Conservation (phyloP, 768 basidiomycete genomes). For the Naganishia vaughanmartiniae region DNA sequence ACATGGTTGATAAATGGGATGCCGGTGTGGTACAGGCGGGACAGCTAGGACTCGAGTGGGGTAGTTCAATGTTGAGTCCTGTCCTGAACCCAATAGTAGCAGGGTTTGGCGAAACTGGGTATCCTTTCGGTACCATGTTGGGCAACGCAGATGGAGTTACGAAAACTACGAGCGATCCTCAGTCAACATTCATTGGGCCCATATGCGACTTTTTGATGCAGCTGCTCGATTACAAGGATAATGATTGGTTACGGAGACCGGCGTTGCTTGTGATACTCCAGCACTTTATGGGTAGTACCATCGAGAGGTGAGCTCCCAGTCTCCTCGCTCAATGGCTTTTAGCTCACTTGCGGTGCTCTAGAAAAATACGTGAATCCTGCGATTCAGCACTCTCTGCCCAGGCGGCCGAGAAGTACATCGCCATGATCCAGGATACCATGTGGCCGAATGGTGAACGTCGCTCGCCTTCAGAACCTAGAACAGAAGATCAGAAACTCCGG, state of each 20-base stretch:
- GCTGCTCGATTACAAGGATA: conserved; percentile 91
- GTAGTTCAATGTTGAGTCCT: conserved; percentile 24
- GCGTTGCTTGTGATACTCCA: conserved; percentile 95
- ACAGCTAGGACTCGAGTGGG: conserved; percentile 62
- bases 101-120: conserved; percentile 7
- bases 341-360: conserved; percentile 47
- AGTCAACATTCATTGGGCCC: conserved; percentile 83
- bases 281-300: conserved; percentile 90
- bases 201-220: conserved; percentile 92
- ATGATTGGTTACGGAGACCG: conserved; percentile 92
- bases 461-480: conserved; percentile 63
- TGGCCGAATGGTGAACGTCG: conserved; percentile 84
- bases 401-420: conserved; percentile 67
- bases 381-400: conserved; percentile 65
- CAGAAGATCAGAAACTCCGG: conserved; percentile 71
- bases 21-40: conserved; percentile 82
- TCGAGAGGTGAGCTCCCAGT: conserved; percentile 69
- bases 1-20: conserved; percentile 32
- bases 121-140: not conserved
- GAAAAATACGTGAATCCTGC: conserved; percentile 81
- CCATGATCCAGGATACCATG: conserved; percentile 66
- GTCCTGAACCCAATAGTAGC: conserved; percentile 6
- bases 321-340: not conserved
- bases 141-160: not conserved
- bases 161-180: not conserved